A percentile compares a stretch with the other conserved stretches of the same genome.
Evolutionary conservation across 768 basidiomycete genomes (phyloP).

Genomic region (Mycena crocata): DNA sequence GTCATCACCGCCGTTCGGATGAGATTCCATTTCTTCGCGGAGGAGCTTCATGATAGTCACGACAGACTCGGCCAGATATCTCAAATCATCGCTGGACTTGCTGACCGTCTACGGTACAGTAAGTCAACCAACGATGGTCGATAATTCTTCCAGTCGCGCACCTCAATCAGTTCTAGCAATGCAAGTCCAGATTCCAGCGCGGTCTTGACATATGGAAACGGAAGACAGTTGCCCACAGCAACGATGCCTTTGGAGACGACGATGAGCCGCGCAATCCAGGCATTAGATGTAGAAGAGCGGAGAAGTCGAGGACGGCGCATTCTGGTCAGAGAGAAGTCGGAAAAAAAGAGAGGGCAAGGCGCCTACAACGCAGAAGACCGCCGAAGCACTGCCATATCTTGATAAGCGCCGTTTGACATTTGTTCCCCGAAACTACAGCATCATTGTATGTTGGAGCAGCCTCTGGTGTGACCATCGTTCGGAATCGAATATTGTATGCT

Average conservation of each 20-base stretch:
- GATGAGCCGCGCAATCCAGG: neutral
- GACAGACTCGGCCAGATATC: neutral
- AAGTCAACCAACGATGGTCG: neutral
- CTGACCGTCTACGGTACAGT: neutral
- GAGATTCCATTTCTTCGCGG: constrained; percentile 1
- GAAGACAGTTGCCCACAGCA: neutral
- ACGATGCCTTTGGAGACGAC: neutral
- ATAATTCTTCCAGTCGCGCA: neutral
- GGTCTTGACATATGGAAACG: constrained; percentile 2
- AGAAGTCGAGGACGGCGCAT: neutral
- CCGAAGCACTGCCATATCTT: too few species aligned
- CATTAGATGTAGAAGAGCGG: neutral
- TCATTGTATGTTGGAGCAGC: too few species aligned
- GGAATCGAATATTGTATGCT: too few species aligned
- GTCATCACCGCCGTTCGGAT: neutral
- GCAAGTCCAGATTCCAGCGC: neutral
- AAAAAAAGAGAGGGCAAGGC: too few species aligned
- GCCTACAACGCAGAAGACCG: too few species aligned
- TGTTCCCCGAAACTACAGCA: too few species aligned
- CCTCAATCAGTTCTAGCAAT: constrained; percentile 13
- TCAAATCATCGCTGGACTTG: neutral
- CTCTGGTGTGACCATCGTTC: too few species aligned
- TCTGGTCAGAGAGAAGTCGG: too few species aligned
- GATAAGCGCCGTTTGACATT: too few species aligned
- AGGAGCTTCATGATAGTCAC: constrained; percentile 8